phyloP scores from a whole-genome alignment of 2,329 filamentous ascomycete genomes.

The Beauveria caledonica region DNA sequence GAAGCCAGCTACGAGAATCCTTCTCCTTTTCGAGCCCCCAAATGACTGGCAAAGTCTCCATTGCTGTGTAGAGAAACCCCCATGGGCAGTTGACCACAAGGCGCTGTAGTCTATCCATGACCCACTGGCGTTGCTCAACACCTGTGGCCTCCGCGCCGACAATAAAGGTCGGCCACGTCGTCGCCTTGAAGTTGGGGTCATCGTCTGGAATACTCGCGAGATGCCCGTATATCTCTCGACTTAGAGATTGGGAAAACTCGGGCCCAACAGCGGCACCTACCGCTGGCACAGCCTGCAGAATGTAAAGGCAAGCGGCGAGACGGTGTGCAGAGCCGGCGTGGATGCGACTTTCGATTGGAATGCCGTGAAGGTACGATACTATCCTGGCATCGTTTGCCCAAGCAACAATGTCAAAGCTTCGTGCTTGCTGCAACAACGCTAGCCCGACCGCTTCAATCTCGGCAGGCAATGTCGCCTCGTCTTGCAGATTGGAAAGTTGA shows the following conservation, averaged over 20 bases:
- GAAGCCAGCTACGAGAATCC: conserved; percentile 31
- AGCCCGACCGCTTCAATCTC: conserved; percentile 24
- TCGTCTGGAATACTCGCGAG: conserved; percentile 38
- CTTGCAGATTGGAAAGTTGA: conserved; percentile 27
- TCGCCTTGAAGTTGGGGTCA: conserved; percentile 47
- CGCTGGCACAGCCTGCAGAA: conserved; percentile 30
- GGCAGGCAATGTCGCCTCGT: conserved; percentile 19
- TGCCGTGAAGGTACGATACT: conserved; percentile 26
- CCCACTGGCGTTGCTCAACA: conserved; percentile 36
- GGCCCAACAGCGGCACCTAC: conserved; percentile 22
- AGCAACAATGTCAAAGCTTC: conserved; percentile 30
- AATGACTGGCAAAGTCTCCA: conserved; percentile 35
- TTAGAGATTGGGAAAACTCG: conserved; percentile 26
- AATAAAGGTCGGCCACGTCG: conserved; percentile 49
- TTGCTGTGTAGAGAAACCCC: conserved; percentile 40
- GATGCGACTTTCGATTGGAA: conserved; percentile 28
- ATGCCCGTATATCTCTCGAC: conserved; percentile 37
- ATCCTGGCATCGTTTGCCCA: conserved; percentile 32
- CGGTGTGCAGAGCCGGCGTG: conserved; percentile 36
- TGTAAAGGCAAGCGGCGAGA: conserved; percentile 38
- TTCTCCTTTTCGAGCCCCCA: conserved; percentile 31
- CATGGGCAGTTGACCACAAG: conserved; percentile 36
- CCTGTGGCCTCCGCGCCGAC: conserved; percentile 43
- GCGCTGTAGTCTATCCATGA: conserved; percentile 35
- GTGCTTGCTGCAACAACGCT: conserved; percentile 29